Evolutionary conservation across 768 basidiomycete genomes (phyloP).

Genomic region (Harrya chromipes): DNA sequence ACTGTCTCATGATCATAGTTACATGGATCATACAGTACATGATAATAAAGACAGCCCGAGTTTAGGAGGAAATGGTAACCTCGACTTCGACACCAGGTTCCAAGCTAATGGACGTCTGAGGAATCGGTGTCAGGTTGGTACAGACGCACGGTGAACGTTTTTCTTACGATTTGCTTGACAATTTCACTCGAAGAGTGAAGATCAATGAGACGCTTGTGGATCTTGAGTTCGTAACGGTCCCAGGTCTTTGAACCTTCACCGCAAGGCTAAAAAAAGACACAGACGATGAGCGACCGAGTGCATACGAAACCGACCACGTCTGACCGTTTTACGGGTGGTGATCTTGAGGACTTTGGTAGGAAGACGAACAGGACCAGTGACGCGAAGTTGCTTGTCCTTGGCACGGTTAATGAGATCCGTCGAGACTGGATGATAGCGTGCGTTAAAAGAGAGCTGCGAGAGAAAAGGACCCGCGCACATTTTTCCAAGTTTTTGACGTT

Average conservation of each 20-base stretch:
- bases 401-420: slow-evolving; percentile 95
- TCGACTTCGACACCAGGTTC: slow-evolving; percentile 99
- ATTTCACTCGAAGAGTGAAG: slow-evolving; percentile 98
- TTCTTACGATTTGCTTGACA: slow-evolving; percentile 97
- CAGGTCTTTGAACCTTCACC: slow-evolving; percentile 99
- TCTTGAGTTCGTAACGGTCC: slow-evolving; percentile 99
- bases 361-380: slow-evolving; percentile 98
- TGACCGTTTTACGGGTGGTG: slow-evolving; percentile 97
- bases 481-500: slow-evolving; percentile 99
- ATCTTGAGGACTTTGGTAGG: slow-evolving; percentile 99
- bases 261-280: slow-evolving; percentile 63
- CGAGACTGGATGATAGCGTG: slow-evolving; percentile 62
- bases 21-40: slow-evolving; percentile 1
- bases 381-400: slow-evolving; percentile 99
- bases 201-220: slow-evolving; percentile 99
- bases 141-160: neutral
- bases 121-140: slow-evolving; percentile 4
- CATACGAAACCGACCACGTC: slow-evolving; percentile 27
- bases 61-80: slow-evolving; percentile 86
- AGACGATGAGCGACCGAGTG: neutral
- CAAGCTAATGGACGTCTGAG: slow-evolving; percentile 94
- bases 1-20: neutral
- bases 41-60: neutral
- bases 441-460: neutral
- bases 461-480: slow-evolving; percentile 51